These are phyloP conservation scores for Trichophyton benhamiae DNA, from an alignment of 2,329 filamentous ascomycete species.

Conservation along the genomic window DNA sequence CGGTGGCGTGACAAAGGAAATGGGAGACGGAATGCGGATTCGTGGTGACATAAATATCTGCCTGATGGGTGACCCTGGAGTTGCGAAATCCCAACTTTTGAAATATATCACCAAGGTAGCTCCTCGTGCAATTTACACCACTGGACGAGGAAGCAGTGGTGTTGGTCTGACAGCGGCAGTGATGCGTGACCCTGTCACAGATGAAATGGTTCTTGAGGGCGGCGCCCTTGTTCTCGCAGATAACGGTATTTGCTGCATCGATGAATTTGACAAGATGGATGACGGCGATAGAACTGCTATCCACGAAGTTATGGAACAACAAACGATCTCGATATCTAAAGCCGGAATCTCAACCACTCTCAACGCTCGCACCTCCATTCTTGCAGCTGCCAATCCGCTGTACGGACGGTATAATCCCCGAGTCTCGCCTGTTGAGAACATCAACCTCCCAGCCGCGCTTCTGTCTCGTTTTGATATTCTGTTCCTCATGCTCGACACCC, in stretches of 20 bases:
- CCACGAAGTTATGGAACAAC: constrained; percentile 81
- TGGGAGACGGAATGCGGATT: constrained; percentile 97
- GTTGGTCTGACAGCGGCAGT: constrained; percentile 73
- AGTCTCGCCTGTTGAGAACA: constrained; percentile 95
- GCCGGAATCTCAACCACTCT: constrained; percentile 93
- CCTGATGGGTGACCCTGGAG: constrained; percentile 98
- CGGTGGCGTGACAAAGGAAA: constrained; percentile 89
- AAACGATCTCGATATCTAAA: constrained; percentile 74
- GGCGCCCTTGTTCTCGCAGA: constrained; percentile 68
- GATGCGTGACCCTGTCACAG: constrained; percentile 66
- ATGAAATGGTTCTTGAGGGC: constrained; percentile 68
- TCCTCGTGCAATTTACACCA: constrained; percentile 77
- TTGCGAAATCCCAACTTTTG: constrained; percentile 94
- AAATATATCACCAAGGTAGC: constrained; percentile 99
- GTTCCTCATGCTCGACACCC: constrained; percentile 92
- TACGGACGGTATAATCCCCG: constrained; percentile 98
- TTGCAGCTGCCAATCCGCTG: constrained; percentile 90
- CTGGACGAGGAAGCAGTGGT: constrained; percentile 67
- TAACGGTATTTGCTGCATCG: constrained; percentile 72
- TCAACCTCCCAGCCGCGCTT: constrained; percentile 93
- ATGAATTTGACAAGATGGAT: constrained; percentile 80
- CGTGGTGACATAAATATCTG: constrained; percentile 98
- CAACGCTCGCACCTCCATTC: constrained; percentile 89
- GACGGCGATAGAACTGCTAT: constrained; percentile 66
- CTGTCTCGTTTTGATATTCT: constrained; percentile 95